These are phyloP conservation scores for Chlorella vulgaris DNA, from an alignment of 139 green algal species.

Conservation along the genomic window DNA sequence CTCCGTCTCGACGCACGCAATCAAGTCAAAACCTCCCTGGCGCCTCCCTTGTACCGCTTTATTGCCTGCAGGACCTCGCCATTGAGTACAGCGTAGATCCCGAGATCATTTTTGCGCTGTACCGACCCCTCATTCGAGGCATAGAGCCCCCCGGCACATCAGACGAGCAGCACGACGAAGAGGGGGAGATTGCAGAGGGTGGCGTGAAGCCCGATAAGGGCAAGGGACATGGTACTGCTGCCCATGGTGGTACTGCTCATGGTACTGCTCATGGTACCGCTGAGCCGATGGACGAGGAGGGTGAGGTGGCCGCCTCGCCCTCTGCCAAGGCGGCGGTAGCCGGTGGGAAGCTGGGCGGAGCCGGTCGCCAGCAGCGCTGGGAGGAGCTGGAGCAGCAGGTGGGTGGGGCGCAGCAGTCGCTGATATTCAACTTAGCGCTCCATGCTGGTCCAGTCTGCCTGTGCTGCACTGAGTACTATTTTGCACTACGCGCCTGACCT, in stretches of 20 bases:
- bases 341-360: background rate
- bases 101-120: slow-evolving; percentile 73
- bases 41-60: slow-evolving; percentile 1
- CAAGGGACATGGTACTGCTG: too few species aligned
- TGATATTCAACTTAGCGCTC: too few species aligned
- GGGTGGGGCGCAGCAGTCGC: background rate
- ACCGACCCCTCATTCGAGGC: slow-evolving; percentile 62
- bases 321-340: background rate
- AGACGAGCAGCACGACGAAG: background rate
- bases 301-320: background rate
- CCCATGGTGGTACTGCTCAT: background rate
- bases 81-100: slow-evolving; percentile 68
- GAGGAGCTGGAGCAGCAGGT: slow-evolving; percentile 28
- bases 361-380: slow-evolving; percentile 14
- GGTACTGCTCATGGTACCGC: background rate
- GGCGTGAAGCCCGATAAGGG: background rate
- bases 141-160: slow-evolving; percentile 24
- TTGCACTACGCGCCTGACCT: background rate
- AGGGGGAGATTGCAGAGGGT: slow-evolving; percentile 27
- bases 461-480: background rate
- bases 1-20: background rate
- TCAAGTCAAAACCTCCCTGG: background rate
- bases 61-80: slow-evolving; percentile 48
- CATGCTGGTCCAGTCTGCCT: background rate
- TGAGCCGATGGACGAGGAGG: slow-evolving; percentile 29